These are phyloP conservation scores for Deinandra increscens DNA, from an alignment of 129 eudicot genomes.

Conservation along the genomic window DNA sequence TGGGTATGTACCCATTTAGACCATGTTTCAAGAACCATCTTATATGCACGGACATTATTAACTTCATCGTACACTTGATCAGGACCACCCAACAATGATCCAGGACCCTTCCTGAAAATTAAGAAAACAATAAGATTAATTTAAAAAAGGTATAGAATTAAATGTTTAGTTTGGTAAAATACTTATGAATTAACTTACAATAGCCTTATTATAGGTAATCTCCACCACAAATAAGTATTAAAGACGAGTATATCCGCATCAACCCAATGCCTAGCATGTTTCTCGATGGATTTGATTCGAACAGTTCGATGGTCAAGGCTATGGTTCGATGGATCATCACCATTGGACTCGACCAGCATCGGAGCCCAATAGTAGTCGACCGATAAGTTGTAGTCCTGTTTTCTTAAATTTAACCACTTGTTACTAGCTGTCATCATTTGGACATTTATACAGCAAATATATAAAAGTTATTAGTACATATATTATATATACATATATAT, in stretches of 20 bases:
- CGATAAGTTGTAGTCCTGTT: slow-evolving; percentile 50
- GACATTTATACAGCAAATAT: too few relatives aligned
- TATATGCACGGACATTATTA: slow-evolving; percentile 43
- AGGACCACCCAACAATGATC: slow-evolving; percentile 22
- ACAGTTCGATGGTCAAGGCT: slow-evolving; percentile 34
- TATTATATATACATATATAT: too few relatives aligned
- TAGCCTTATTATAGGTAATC: slow-evolving; percentile 39
- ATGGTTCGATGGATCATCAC: slow-evolving; percentile 45
- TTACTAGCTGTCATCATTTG: too few relatives aligned
- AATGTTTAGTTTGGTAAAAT: neutral
- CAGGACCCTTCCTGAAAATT: slow-evolving; percentile 24
- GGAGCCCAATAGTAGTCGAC: slow-evolving; percentile 70
- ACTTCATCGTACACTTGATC: slow-evolving; percentile 37
- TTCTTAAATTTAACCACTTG: neutral
- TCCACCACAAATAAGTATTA: slow-evolving; percentile 63
- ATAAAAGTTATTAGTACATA: too few relatives aligned
- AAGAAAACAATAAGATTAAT: neutral
- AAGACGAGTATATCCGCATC: slow-evolving; percentile 58
- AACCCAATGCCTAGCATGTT: slow-evolving; percentile 55
- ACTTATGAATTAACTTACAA: slow-evolving; percentile 35
- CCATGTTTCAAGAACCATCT: slow-evolving; percentile 68
- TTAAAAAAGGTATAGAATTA: too few relatives aligned
- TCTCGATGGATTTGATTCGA: slow-evolving; percentile 37
- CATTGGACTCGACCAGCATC: slow-evolving; percentile 52
- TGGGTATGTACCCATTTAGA: slow-evolving; percentile 57